These are phyloP conservation scores for Solanum medicagineum DNA, from an alignment of 257 asterid genomes.

Conservation along the genomic window DNA sequence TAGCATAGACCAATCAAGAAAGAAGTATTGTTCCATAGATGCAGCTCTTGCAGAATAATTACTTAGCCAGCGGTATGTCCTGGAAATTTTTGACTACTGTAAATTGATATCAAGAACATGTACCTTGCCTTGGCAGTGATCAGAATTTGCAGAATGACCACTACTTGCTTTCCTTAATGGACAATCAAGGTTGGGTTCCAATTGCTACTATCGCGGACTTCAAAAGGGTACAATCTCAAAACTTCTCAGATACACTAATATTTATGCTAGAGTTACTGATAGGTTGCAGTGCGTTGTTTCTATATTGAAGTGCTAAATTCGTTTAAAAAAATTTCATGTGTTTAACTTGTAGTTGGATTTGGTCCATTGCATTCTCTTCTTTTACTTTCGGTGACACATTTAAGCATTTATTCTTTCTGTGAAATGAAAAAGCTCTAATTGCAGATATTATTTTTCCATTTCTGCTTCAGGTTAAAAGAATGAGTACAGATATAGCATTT, in stretches of 20 bases:
- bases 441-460: neutral
- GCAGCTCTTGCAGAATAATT: neutral
- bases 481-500: slow-evolving; percentile 60
- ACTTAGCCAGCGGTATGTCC: neutral
- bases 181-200: slow-evolving; percentile 85
- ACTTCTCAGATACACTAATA: neutral
- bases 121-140: slow-evolving; percentile 41
- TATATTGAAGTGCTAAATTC: neutral
- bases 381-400: neutral
- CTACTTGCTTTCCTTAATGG: slow-evolving; percentile 81
- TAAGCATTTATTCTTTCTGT: neutral
- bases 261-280: neutral
- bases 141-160: slow-evolving; percentile 61
- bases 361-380: neutral
- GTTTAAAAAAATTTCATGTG: neutral
- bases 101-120: neutral
- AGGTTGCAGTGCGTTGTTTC: neutral
- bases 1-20: neutral
- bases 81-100: neutral
- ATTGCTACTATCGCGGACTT: slow-evolving; percentile 60
- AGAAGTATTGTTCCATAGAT: neutral
- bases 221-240: slow-evolving; percentile 46
- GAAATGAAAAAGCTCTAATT: neutral
- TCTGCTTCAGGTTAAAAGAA: slow-evolving; percentile 53
- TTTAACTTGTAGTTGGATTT: neutral